Percentiles rank a stretch among this genome's conserved stretches.
Conservation (phyloP, 2,329 filamentous ascomycete genomes). For the Nannizziopsis arthrosporioides region DNA sequence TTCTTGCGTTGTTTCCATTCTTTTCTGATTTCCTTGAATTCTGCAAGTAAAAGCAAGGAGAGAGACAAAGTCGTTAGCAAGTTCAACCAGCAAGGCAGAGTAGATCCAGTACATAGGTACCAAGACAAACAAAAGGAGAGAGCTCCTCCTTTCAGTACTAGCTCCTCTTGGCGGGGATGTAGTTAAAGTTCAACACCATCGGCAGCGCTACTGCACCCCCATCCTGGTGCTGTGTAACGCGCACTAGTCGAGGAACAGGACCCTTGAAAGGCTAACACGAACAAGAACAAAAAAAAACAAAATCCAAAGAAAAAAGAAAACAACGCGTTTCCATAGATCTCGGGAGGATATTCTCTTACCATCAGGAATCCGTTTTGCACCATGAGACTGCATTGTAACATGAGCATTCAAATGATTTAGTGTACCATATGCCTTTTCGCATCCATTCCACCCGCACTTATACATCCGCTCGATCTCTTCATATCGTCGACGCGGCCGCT, state of each 20-base stretch:
- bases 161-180: slow-evolving; percentile 17
- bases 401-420: slow-evolving; percentile 96
- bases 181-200: slow-evolving; percentile 38
- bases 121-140: background rate
- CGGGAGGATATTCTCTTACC: slow-evolving; percentile 48
- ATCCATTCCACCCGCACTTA: slow-evolving; percentile 97
- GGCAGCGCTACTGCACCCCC: slow-evolving; percentile 43
- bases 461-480: slow-evolving; percentile 99
- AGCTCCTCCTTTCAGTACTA: slow-evolving; percentile 11
- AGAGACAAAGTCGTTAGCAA: slow-evolving; percentile 18
- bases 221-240: slow-evolving; percentile 40
- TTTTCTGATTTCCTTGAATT: slow-evolving; percentile 98
- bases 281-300: slow-evolving; percentile 16
- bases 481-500: slow-evolving; percentile 81
- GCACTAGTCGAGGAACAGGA: slow-evolving; percentile 34
- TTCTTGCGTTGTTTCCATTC: slow-evolving; percentile 99
- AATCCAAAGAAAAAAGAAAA: slow-evolving; percentile 9
- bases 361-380: slow-evolving; percentile 88
- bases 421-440: slow-evolving; percentile 96
- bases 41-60: slow-evolving; percentile 40
- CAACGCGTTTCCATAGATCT: no score
- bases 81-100: background rate
- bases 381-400: slow-evolving; percentile 97
- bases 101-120: no score
- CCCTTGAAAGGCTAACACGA: background rate